Evolutionary conservation across 495 filamentous ascomycete species (phyloP).

Genomic region (Clavariopsis aquatica): DNA sequence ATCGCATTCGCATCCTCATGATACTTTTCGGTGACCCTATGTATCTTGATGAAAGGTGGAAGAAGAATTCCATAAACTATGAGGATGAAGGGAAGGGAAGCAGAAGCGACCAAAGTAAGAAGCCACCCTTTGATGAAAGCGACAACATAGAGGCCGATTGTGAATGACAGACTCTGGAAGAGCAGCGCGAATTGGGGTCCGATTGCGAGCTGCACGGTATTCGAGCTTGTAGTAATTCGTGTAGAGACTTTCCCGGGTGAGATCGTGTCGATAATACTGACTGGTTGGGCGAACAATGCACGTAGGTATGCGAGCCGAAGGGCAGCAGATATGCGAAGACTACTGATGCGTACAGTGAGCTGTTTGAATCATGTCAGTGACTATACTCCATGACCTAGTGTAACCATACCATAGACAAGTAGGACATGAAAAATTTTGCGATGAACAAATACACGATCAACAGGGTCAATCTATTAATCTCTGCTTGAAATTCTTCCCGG

Average conservation of each 20-base stretch:
- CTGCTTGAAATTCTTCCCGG: neutral
- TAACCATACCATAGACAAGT: constrained; percentile 45
- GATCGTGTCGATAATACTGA: constrained; percentile 7
- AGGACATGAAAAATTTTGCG: constrained; percentile 5
- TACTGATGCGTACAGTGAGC: neutral
- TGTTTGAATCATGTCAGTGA: neutral
- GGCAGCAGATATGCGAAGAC: constrained; percentile 12
- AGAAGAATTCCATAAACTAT: neutral
- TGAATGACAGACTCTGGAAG: neutral
- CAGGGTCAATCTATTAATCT: neutral
- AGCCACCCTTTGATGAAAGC: constrained; percentile 16
- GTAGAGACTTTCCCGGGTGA: constrained; percentile 2
- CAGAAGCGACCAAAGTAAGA: constrained; percentile 1
- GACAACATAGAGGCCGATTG: neutral
- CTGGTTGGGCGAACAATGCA: neutral
- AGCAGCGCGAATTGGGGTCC: neutral
- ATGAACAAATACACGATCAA: constrained; percentile 12
- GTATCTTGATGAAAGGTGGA: neutral
- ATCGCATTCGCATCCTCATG: neutral
- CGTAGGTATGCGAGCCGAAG: constrained; percentile 1
- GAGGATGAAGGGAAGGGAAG: constrained; percentile 3
- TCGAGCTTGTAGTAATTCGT: constrained; percentile 9
- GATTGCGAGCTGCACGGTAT: constrained; percentile 12
- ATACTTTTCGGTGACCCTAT: neutral
- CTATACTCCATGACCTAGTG: constrained; percentile 36